Evolutionary conservation across 106 monocot species (phyloP), one percentile per base, ranked within the genome.

Genomic region (Apostasia ramifera): DNA sequence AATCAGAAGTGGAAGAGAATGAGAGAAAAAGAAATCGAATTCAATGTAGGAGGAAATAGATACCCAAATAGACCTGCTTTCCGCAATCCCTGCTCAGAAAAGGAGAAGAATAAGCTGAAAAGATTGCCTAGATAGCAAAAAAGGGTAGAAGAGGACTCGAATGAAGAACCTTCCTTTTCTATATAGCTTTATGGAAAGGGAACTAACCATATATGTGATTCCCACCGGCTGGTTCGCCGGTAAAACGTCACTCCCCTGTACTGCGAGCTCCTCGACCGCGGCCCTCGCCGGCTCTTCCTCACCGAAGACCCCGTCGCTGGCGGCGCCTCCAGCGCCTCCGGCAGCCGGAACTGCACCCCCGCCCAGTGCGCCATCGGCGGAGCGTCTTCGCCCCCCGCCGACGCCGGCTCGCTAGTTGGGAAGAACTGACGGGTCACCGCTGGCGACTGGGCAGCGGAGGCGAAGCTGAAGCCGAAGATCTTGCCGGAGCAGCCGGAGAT

Each of bases 241-340:
- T 97, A 97, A 71, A 97, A 97, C 47, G 97, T 97, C 60, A 97
- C 97, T 3, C 97, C 97, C 8, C 92, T 80, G 73, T 97, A 97
- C 78, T 97, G 92, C 4, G 97, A 97, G 73, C 92, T 97, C 73
- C 89, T 77, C 6, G 97, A 97, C 55, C 92, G 75, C 2, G 97
- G 97, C 2, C 97, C 97, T 51, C 97, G 73, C 62, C 89, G 79
- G 59, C 77, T 89, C 77, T 82, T 80, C 77, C 77, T 82, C 50
- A 53, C 53, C 57, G 67, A 55, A 14, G 65, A 71, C 47, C 46
- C 57, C 60, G 69, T 45, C 44, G 44, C 59, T 59, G 72, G 47
- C 55, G 47, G 52, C 59, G 70, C 40, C 56, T 3, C 48, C 40
- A 12, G 47, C 46, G 41, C 63, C 71, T 48, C 68, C 75, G 59